These are phyloP conservation scores for Phaeodactylum tricornutum DNA, from an alignment of 108 stramenopile genomes.

Conservation along the genomic window DNA sequence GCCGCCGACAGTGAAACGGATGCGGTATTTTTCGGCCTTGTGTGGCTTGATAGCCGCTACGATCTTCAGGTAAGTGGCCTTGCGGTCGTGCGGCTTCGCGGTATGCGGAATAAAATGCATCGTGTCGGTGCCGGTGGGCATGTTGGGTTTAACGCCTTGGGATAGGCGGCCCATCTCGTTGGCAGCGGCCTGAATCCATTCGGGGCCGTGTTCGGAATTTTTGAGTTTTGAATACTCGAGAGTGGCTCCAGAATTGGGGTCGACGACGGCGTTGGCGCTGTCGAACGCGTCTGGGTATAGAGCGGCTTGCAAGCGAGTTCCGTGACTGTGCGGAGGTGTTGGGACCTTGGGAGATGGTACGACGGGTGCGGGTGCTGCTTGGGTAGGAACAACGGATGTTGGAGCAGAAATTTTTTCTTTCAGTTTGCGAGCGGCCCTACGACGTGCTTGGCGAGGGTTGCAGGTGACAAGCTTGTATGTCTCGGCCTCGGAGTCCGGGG, in stretches of 20 bases:
- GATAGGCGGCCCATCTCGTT: constrained; percentile 27
- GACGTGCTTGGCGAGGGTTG: too few species aligned
- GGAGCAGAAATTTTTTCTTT: too few species aligned
- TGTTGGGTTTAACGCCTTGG: constrained; percentile 22
- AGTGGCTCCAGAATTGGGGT: constrained; percentile 13
- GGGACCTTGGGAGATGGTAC: too few species aligned
- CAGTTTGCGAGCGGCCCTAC: too few species aligned
- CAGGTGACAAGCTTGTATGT: too few species aligned
- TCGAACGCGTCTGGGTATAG: too few species aligned
- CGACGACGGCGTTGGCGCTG: too few species aligned
- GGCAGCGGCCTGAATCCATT: constrained; percentile 11
- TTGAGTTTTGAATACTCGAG: constrained; percentile 16
- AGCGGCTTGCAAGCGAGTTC: too few species aligned
- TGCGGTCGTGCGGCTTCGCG: constrained; percentile 3
- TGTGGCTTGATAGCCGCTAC: constrained; percentile 10
- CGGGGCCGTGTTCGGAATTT: background rate
- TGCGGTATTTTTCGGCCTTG: constrained; percentile 12
- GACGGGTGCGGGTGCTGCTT: too few species aligned
- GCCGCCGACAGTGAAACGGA: constrained; percentile 16
- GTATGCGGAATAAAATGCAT: constrained; percentile 18
- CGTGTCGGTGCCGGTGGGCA: constrained; percentile 17
- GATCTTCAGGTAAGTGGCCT: constrained; percentile 8
- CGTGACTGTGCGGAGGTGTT: too few species aligned
- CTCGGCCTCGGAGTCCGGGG: too few species aligned
- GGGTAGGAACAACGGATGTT: too few species aligned